phyloP scores from a whole-genome alignment of 352 stramenopile species.

The Pythium periplocum region DNA sequence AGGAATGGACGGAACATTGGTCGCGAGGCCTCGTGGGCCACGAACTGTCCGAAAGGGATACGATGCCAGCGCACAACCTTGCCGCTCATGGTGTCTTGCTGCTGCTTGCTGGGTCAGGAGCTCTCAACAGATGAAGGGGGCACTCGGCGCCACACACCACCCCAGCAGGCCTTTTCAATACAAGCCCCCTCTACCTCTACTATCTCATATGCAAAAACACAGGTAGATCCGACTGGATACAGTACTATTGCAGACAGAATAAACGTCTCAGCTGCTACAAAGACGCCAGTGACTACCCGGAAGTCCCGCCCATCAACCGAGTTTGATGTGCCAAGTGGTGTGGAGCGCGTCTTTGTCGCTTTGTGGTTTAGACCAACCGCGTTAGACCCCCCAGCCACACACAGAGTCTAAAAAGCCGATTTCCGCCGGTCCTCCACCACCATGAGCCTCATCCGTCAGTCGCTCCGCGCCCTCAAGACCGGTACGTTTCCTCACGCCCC shows the following conservation, averaged over 20 bases:
- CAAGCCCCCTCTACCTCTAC: too few species aligned
- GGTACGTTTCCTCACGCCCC: slow-evolving; percentile 32
- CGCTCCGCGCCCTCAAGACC: slow-evolving; percentile 71
- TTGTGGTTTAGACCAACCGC: slow-evolving; percentile 11
- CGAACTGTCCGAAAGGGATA: slow-evolving; percentile 69
- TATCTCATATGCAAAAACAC: too few species aligned
- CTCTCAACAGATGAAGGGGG: slow-evolving; percentile 4
- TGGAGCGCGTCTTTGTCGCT: slow-evolving; percentile 21
- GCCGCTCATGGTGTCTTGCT: slow-evolving; percentile 35
- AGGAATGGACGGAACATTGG: slow-evolving; percentile 84
- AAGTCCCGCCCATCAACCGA: too few species aligned
- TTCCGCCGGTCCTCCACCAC: slow-evolving; percentile 29
- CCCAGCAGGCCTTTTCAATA: too few species aligned
- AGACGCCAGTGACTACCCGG: too few species aligned
- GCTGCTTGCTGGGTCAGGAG: slow-evolving; percentile 2
- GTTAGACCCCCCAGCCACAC: slow-evolving; percentile 14
- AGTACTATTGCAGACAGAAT: too few species aligned
- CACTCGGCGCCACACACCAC: too few species aligned
- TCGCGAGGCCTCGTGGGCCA: slow-evolving; percentile 70
- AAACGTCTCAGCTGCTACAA: too few species aligned
- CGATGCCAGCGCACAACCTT: slow-evolving; percentile 85
- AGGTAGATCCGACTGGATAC: too few species aligned
- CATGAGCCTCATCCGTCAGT: slow-evolving; percentile 83
- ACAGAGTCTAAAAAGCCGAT: slow-evolving; percentile 3
- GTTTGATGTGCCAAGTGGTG: not conserved